Conservation (phyloP, 108 stramenopile species). For the Asterionellopsis glacialis region DNA sequence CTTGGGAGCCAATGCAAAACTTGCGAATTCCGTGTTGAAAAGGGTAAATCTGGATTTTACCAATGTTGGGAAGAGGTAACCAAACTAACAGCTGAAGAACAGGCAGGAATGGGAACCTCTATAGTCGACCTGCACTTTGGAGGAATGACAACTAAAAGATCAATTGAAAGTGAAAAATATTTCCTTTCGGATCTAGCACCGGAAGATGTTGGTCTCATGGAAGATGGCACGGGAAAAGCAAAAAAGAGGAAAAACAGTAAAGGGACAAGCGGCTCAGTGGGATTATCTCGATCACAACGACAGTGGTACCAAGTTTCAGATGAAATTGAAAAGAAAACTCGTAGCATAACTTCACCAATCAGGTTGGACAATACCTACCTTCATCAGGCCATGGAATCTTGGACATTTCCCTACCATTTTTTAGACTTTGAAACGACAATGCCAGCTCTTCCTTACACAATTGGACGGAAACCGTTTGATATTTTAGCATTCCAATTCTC, state of each 20-base stretch:
- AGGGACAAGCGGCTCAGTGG: not conserved
- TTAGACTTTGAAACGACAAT: slow-evolving; percentile 48
- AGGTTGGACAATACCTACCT: slow-evolving; percentile 24
- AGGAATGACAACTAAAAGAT: slow-evolving; percentile 2
- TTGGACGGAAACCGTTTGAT: slow-evolving; percentile 36
- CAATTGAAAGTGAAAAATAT: slow-evolving; percentile 22
- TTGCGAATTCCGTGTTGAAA: slow-evolving; percentile 29
- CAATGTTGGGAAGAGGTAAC: slow-evolving; percentile 36
- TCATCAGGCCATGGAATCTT: slow-evolving; percentile 19
- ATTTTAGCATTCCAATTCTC: slow-evolving; percentile 46
- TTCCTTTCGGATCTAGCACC: slow-evolving; percentile 24
- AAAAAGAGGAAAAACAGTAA: slow-evolving; percentile 3
- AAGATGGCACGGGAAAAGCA: slow-evolving; percentile 10
- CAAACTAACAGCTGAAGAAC: slow-evolving; percentile 15
- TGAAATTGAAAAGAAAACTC: not conserved
- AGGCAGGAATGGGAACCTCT: not conserved
- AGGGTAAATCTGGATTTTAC: slow-evolving; percentile 32
- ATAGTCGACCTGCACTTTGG: not conserved
- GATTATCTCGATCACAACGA: slow-evolving; percentile 20
- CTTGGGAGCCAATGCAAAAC: slow-evolving; percentile 39
- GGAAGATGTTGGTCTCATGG: slow-evolving; percentile 17
- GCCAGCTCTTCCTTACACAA: slow-evolving; percentile 35
- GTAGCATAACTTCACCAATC: not conserved
- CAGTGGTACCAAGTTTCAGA: slow-evolving; percentile 37
- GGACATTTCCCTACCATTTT: slow-evolving; percentile 48